phyloP scores from a whole-genome alignment of 148 eudicot genomes.

The Gaultheria prostrata region DNA sequence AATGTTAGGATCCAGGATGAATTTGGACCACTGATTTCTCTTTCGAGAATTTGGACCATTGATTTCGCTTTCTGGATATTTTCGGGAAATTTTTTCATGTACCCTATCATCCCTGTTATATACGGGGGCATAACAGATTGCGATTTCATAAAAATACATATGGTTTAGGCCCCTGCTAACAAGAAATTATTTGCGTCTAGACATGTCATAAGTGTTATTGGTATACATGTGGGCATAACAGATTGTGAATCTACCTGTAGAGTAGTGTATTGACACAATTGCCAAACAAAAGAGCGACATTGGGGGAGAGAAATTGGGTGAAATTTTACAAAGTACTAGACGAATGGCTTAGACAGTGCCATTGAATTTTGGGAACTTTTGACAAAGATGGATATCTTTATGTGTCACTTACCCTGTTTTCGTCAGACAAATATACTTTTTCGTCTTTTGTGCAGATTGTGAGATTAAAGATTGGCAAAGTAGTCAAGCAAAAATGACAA shows the following conservation, averaged over 20 bases:
- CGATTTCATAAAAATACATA: too few species aligned
- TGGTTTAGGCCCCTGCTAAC: too few species aligned
- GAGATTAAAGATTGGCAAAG: neutral
- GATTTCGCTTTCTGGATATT: too few species aligned
- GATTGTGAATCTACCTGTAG: neutral
- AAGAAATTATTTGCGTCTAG: too few species aligned
- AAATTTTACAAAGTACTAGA: neutral
- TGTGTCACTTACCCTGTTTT: neutral
- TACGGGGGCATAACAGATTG: too few species aligned
- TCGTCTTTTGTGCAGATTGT: neutral
- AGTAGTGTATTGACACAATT: too few species aligned
- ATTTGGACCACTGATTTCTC: too few species aligned
- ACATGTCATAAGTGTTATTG: too few species aligned
- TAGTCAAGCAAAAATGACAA: neutral
- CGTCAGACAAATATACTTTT: conserved; percentile 3
- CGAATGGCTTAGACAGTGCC: neutral
- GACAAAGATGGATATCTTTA: neutral
- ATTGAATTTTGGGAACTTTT: neutral
- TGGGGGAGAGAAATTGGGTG: neutral
- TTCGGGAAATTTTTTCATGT: too few species aligned
- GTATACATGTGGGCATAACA: neutral
- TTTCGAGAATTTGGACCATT: too few species aligned
- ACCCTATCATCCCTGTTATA: too few species aligned
- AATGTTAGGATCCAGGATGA: too few species aligned
- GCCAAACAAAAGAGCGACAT: neutral